Evolutionary conservation across 495 filamentous ascomycete genomes (phyloP), one percentile per base, ranked within the genome.

Genomic region (Aspergillus haitiensis): DNA sequence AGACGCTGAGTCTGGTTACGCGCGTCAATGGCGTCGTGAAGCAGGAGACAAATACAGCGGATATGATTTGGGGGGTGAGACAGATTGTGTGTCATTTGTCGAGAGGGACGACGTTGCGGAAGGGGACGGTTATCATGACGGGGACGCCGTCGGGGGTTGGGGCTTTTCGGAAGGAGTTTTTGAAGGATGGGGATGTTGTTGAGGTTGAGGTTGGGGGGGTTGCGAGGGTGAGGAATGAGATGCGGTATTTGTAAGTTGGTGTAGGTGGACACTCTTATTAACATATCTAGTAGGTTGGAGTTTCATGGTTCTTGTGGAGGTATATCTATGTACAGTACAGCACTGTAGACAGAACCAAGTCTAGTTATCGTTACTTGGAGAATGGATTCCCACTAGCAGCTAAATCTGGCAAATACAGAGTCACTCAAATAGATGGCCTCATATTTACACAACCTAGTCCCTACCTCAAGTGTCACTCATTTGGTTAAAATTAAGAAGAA

Each of bases 121-220:
- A 83, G 13, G 88, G 88, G 0, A 88, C 89, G 66, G 44, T 90
- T 21, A 87, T 92, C 47, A 89, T 90, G 65, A 91, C 88, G 15
- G 89, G 89, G 46, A 91, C 88, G 66, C 79, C 78, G 18, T 57
- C 66, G 7, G 72, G 72, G 1, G 66, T 74, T 3, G 72, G 72
- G 5, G 64, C 64, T 33, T 78, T 79, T 68, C 27, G 76, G 18
- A 73, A 72, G 48, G 72, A 74, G 44, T 81, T 71, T 31, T 59
- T 86, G 53, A 73, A 80, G 64, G 61, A 83, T 60, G 79, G 75
- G 0, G 81, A 83, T 69, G 70, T 78, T 35, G 79, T 84, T 0
- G 78, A 80, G 67, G 80, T 85, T 21, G 65, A 77, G 56, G 74
- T 83, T 55, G 67, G 64, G 32, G 60, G 61, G 11, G 52, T 72